These are phyloP conservation scores for Fusarium xyrophilum DNA, from an alignment of 2,329 filamentous ascomycete genomes.

Conservation along the genomic window DNA sequence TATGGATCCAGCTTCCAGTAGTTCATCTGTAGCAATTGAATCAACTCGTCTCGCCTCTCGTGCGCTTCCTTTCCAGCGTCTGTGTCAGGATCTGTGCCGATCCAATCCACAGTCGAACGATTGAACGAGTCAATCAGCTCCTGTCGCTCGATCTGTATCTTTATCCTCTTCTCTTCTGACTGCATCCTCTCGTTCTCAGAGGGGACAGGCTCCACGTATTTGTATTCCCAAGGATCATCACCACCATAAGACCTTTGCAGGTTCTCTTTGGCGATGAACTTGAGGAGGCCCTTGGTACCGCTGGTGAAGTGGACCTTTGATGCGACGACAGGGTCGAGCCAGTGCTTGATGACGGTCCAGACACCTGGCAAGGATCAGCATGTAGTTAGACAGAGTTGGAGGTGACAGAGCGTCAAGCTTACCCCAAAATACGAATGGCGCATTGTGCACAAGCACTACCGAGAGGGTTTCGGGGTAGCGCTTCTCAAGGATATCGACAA, in stretches of 20 bases:
- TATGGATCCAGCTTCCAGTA: constrained; percentile 78
- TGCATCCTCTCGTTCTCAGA: constrained; percentile 63
- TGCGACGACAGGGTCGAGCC: constrained; percentile 78
- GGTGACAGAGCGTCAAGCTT: background rate
- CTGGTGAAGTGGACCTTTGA: constrained; percentile 75
- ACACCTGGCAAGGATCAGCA: constrained; percentile 39
- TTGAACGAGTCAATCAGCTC: constrained; percentile 65
- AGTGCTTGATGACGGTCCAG: constrained; percentile 73
- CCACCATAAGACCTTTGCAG: constrained; percentile 69
- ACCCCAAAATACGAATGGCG: constrained; percentile 72
- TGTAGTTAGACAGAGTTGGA: background rate
- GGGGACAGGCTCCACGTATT: constrained; percentile 65
- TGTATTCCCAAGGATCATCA: constrained; percentile 70
- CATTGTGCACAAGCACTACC: constrained; percentile 74
- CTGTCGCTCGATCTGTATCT: constrained; percentile 58
- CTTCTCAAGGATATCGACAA: constrained; percentile 80
- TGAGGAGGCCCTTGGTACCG: constrained; percentile 65
- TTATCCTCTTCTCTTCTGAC: constrained; percentile 49
- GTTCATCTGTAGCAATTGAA: constrained; percentile 60
- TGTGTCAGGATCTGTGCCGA: background rate
- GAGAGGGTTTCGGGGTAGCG: constrained; percentile 79
- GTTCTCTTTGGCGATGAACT: constrained; percentile 66
- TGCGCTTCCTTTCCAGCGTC: background rate
- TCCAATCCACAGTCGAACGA: constrained; percentile 27
- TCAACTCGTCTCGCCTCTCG: constrained; percentile 54